phyloP scores from a whole-genome alignment of 176 grass and related monocot genomes.

The Triticum dicoccoides region DNA sequence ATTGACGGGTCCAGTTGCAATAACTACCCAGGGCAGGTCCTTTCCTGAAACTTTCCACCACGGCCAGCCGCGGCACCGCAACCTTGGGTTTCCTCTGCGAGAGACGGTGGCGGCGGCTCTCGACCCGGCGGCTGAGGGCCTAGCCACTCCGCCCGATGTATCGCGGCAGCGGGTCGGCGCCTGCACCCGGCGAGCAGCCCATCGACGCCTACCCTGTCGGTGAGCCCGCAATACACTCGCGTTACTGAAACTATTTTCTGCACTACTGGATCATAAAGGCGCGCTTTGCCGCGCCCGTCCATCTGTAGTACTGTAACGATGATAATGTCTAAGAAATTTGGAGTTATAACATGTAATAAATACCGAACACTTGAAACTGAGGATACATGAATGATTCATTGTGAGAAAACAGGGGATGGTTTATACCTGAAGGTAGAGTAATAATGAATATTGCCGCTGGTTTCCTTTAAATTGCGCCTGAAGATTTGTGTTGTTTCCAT shows the following conservation, averaged over 20 bases:
- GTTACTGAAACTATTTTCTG: not conserved
- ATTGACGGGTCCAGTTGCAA: not conserved
- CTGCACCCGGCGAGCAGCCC: slow-evolving; percentile 59
- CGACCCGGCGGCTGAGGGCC: not conserved
- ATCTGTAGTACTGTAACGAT: too few species aligned
- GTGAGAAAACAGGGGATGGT: too few species aligned
- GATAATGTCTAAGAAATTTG: too few species aligned
- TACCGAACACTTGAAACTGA: too few species aligned
- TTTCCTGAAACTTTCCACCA: not conserved
- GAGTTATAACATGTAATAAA: too few species aligned
- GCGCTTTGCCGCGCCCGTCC: too few species aligned
- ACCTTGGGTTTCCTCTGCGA: not conserved
- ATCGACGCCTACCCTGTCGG: slow-evolving; percentile 63
- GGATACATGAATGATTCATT: too few species aligned
- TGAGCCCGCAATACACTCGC: not conserved
- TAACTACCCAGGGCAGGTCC: not conserved
- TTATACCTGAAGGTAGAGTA: too few species aligned
- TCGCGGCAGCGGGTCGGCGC: slow-evolving; percentile 58
- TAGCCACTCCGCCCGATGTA: slow-evolving; percentile 66
- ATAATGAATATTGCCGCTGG: too few species aligned
- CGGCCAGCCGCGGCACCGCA: not conserved
- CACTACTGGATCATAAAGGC: too few species aligned
- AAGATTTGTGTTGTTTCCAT: too few species aligned
- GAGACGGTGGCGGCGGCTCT: not conserved
- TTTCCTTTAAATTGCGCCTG: too few species aligned